phyloP scores from a whole-genome alignment of 2,329 filamentous ascomycete genomes.

The Verticillium isaacii region DNA sequence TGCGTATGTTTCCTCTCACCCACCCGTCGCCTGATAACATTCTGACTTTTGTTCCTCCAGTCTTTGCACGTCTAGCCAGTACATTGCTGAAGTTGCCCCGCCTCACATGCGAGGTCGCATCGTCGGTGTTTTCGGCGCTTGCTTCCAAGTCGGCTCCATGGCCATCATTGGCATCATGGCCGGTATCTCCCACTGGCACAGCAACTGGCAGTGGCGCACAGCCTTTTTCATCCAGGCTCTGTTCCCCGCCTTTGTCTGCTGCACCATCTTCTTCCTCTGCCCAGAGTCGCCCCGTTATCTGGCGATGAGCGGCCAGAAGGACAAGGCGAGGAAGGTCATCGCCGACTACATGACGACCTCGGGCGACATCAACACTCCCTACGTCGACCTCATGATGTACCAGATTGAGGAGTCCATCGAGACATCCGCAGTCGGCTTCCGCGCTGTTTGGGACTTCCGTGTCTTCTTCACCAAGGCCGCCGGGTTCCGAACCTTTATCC shows the following conservation, averaged over 20 bases:
- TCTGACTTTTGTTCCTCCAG: neutral
- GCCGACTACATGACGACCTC: slow-evolving; percentile 33
- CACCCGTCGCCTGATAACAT: too few species aligned
- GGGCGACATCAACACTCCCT: slow-evolving; percentile 30
- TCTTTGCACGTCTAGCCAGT: slow-evolving; percentile 20
- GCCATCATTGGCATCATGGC: slow-evolving; percentile 37
- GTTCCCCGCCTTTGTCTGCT: slow-evolving; percentile 29
- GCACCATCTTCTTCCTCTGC: slow-evolving; percentile 25
- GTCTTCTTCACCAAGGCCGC: slow-evolving; percentile 39
- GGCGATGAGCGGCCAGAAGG: slow-evolving; percentile 28
- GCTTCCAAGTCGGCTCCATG: slow-evolving; percentile 38
- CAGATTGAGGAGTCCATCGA: slow-evolving; percentile 41
- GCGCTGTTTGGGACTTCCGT: slow-evolving; percentile 37
- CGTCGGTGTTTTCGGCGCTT: slow-evolving; percentile 42
- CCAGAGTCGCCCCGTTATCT: slow-evolving; percentile 38
- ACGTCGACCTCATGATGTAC: slow-evolving; percentile 32
- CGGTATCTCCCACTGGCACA: slow-evolving; percentile 29
- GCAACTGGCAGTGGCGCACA: slow-evolving; percentile 30
- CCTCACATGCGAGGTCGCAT: slow-evolving; percentile 32
- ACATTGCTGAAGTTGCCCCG: slow-evolving; percentile 22
- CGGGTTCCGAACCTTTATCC: slow-evolving; percentile 35
- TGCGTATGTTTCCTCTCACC: slow-evolving; percentile 3
- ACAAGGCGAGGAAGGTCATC: slow-evolving; percentile 27
- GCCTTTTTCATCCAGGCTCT: slow-evolving; percentile 39
- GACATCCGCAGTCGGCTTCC: slow-evolving; percentile 27